phyloP scores from a whole-genome alignment of 306 rosid genomes.

The Trichosanthes truncata region DNA sequence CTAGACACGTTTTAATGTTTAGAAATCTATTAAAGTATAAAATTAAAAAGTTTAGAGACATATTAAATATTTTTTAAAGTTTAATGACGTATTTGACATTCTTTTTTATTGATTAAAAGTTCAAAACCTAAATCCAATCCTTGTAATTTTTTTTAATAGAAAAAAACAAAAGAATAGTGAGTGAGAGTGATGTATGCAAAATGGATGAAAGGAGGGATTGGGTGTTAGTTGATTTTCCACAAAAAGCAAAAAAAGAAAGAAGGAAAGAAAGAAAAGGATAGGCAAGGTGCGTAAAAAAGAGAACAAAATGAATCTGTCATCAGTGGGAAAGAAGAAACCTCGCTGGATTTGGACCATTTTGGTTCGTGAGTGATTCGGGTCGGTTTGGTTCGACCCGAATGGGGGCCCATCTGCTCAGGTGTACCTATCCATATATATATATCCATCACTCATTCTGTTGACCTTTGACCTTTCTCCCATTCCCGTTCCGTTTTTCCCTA shows the following conservation, averaged over 20 bases:
- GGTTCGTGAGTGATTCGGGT: background rate
- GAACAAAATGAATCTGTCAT: background rate
- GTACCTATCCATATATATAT: background rate
- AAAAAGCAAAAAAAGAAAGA: background rate
- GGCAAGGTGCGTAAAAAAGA: background rate
- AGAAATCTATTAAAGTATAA: no score
- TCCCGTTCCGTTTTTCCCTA: slow-evolving; percentile 11
- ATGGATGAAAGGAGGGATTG: background rate
- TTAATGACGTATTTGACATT: no score
- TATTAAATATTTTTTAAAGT: no score
- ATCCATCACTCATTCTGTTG: background rate
- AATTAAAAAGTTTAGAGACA: no score
- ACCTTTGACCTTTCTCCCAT: background rate
- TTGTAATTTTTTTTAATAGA: no score
- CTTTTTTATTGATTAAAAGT: no score
- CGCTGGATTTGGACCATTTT: background rate
- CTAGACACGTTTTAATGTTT: no score
- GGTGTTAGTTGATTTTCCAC: background rate
- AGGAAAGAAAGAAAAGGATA: background rate
- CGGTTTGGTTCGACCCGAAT: background rate
- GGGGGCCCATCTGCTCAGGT: slow-evolving; percentile 1
- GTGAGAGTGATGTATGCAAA: background rate
- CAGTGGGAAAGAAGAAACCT: background rate
- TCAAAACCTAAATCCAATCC: no score
- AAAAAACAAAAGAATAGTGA: background rate